Base-by-base conservation (phyloP, 192 early-diverging fungal genomes). In the Rhizophagus clarus region DNA sequence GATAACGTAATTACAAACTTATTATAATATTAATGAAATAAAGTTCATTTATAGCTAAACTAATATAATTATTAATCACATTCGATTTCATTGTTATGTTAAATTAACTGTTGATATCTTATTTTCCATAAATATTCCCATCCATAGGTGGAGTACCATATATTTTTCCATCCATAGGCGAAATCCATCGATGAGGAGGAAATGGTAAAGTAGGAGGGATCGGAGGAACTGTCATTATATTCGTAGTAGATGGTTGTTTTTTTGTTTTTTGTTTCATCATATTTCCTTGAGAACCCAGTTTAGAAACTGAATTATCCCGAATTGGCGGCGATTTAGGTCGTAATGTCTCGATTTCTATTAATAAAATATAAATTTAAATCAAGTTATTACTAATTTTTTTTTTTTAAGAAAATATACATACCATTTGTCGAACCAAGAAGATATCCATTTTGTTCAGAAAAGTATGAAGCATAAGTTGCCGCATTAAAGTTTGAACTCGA, bases 311-410 rank as follows among this genome's bases (percentile, higher is more conserved):
- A 32, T 26, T 80, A 61, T 88, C 82, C 20, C 85, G 79, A 4
- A 82, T 81, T 37, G 87, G 87, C 0, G 89, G 89, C 12, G 88
- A 88, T 60, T 90, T 90, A n/a, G 89, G 89, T 29, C 89, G 84
- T 22, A 90, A 75, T 9, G 63, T 62, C 60, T 89, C 89, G 72
- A 90, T 88, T 66, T 85, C 87, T 87, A 17, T 20, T 32, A 40
- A 28, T 22, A 31, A 26, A 63, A 63, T 11, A 22, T 37, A 11
- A 34, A 26, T 12, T 64, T 15, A 15, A 22, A 20, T 4, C 6
- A 17, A 45, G 34, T 3, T 37, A 34, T 37, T 70, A 20, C 40
- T 6, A 28, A n/a, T n/a, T n/a, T n/a, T n/a, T n/a, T n/a, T 34
- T 11, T 20, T 42, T 37, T 22, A 34, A 31, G 15, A 10, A n/a